Evolutionary conservation across 495 filamentous ascomycete genomes (phyloP), one percentile per base, ranked within the genome.

Genomic region (Aspergillus steynii): DNA sequence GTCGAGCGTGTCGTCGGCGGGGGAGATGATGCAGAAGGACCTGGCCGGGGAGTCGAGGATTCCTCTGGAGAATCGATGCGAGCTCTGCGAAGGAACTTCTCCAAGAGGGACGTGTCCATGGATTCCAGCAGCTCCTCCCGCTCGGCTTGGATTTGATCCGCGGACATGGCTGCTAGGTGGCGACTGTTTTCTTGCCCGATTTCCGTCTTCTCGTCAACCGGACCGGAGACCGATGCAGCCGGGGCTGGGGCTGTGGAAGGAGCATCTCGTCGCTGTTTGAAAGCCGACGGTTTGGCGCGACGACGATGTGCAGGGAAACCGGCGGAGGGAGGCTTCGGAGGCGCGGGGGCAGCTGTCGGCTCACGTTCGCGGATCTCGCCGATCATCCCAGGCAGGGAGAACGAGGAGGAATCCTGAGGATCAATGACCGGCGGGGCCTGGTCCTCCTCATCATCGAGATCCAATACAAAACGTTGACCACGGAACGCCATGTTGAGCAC

Each of bases 261-360:
- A 29, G 55, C 50, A 15, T 61, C 77, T 60, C 82, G 79, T 65
- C 84, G 85, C 68, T 91, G 86, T 65, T 91, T 93, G 81, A 96
- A 96, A 31, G 87, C 83, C 5, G 92, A 96, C 0, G 78, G 67
- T 47, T 82, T 79, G n/a, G 74, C 76, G 47, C 94, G 87, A 67
- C 89, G 93, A 68, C 89, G 93, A 76, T 90, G 93, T 49, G 84
- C 85, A 29, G 95, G 95, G 62, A 97, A 98, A 1, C 94, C 95
- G n/a, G 82, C 87, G 5, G 82, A 68, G 27, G 84, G 81, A 26
- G 84, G 83, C 55, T 78, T 83, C 10, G 92, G 90, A 50, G 81
- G 83, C 1, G 83, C 71, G 14, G 66, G 66, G 46, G 79, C 74
- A 28, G 77, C 67, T 31, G 82, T 70, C 12, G 86, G 74, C 34